Percentiles rank a stretch among this genome's conserved stretches.
Conservation (phyloP, 768 basidiomycete species). For the Auricularia cornea region DNA sequence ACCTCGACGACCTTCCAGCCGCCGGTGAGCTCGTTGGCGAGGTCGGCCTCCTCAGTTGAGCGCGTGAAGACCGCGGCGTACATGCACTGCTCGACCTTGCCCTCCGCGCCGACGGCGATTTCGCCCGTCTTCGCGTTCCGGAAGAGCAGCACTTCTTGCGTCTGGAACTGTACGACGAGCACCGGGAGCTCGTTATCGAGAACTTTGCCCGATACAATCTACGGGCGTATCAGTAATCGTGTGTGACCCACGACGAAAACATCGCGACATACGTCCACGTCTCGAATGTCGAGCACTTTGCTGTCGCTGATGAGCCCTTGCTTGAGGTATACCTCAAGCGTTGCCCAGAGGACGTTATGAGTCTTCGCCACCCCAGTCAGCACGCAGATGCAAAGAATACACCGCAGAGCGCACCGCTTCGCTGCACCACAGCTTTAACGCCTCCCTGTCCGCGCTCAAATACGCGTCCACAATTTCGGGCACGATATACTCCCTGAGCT, state of each 20-base stretch:
- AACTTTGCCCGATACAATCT: slow-evolving; percentile 83
- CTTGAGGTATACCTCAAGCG: slow-evolving; percentile 86
- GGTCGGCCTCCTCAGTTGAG: slow-evolving; percentile 57
- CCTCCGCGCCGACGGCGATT: slow-evolving; percentile 76
- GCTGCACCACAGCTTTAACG: slow-evolving; percentile 83
- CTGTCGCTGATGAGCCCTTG: slow-evolving; percentile 90
- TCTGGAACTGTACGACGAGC: slow-evolving; percentile 84
- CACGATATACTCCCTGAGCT: slow-evolving; percentile 92
- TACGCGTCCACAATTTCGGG: slow-evolving; percentile 98
- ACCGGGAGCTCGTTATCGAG: slow-evolving; percentile 80
- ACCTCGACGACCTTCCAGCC: slow-evolving; percentile 99
- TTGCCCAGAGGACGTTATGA: slow-evolving; percentile 97
- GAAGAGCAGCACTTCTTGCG: slow-evolving; percentile 91
- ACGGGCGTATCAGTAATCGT: slow-evolving; percentile 3
- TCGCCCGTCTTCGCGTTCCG: slow-evolving; percentile 85
- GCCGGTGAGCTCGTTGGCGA: slow-evolving; percentile 87
- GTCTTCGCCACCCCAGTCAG: slow-evolving; percentile 55
- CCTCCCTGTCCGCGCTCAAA: slow-evolving; percentile 78
- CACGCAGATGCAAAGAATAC: no score
- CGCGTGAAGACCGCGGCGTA: slow-evolving; percentile 91
- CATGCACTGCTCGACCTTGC: slow-evolving; percentile 86
- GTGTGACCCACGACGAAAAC: not conserved
- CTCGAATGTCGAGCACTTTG: slow-evolving; percentile 92
- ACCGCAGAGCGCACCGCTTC: slow-evolving; percentile 96
- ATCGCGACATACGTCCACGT: slow-evolving; percentile 73